Percentiles rank a stretch among this genome's conserved stretches.
These are phyloP conservation scores for Backusella macrospora DNA, from an alignment of 192 early-diverging fungal genomes.

Conservation along the genomic window DNA sequence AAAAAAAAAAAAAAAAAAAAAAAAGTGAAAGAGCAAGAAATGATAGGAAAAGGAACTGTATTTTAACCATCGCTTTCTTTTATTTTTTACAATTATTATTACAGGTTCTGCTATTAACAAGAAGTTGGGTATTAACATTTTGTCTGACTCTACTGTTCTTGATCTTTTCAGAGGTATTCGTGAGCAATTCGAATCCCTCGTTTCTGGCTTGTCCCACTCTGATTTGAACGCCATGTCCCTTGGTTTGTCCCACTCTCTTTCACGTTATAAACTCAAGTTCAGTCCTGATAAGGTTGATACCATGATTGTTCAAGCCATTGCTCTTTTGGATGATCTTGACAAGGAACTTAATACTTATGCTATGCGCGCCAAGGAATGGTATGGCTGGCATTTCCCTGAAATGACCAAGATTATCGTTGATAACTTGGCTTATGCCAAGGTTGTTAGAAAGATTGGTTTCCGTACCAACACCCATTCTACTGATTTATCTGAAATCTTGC, in stretches of 20 bases:
- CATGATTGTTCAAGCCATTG: conserved; percentile 99
- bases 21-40: neutral
- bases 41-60: neutral
- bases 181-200: conserved; percentile 86
- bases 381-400: conserved; percentile 99
- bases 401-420: conserved; percentile 95
- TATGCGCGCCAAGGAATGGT: conserved; percentile 98
- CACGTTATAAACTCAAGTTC: conserved; percentile 99
- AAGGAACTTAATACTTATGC: conserved; percentile 98
- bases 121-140: conserved; percentile 83
- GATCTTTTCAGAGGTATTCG: conserved; percentile 98
- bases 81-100: neutral
- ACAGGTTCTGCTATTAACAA: conserved; percentile 76
- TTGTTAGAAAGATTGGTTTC: conserved; percentile 90
- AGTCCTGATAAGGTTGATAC: conserved; percentile 99
- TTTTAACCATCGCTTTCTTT: neutral
- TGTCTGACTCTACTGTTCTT: conserved; percentile 81
- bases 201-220: conserved; percentile 78
- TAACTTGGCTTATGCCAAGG: conserved; percentile 91
- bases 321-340: conserved; percentile 96
- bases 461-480: conserved; percentile 78
- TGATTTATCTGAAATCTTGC: conserved; percentile 82
- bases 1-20: neutral
- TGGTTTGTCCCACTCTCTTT: conserved; percentile 98
- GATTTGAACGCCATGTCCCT: conserved; percentile 95